phyloP scores from a whole-genome alignment of 257 asterid genomes.

The Forsythia suspensa region DNA sequence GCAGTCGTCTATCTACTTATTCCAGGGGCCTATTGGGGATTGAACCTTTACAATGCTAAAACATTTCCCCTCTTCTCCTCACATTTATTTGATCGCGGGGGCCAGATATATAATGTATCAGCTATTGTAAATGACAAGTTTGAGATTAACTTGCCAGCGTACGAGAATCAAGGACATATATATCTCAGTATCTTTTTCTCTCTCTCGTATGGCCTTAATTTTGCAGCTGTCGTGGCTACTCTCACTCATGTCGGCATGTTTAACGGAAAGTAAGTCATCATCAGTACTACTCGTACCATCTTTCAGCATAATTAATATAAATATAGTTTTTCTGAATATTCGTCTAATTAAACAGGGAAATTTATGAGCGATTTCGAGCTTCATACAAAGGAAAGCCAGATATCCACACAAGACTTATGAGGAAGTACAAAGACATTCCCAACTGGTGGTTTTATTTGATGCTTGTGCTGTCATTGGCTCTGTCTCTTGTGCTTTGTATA shows the following conservation, averaged over 20 bases:
- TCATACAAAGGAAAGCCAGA: conserved; percentile 48
- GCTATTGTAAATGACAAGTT: conserved; percentile 60
- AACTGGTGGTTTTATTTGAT: conserved; percentile 63
- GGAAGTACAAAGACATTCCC: conserved; percentile 61
- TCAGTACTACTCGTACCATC: background rate
- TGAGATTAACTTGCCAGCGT: conserved; percentile 49
- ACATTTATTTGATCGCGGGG: conserved; percentile 31
- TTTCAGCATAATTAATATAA: background rate
- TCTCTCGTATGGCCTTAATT: conserved; percentile 57
- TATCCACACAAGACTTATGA: conserved; percentile 73
- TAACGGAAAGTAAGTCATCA: conserved; percentile 60
- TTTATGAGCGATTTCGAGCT: conserved; percentile 28
- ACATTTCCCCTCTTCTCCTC: conserved; percentile 61
- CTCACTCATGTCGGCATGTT: conserved; percentile 66
- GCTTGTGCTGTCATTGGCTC: conserved; percentile 41
- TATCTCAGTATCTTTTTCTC: conserved; percentile 55
- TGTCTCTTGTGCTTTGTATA: conserved; percentile 52
- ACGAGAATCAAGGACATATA: conserved; percentile 42
- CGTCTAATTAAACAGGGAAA: conserved; percentile 42
- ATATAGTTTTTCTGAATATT: background rate
- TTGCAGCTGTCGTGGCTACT: conserved; percentile 64
- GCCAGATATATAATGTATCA: conserved; percentile 45
- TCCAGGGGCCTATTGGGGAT: conserved; percentile 63
- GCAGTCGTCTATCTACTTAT: conserved; percentile 37
- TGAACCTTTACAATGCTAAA: conserved; percentile 53